Percentiles rank a stretch among this genome's conserved stretches.
phyloP scores from a whole-genome alignment of 768 basidiomycete genomes.

The Mycena capillaripes region DNA sequence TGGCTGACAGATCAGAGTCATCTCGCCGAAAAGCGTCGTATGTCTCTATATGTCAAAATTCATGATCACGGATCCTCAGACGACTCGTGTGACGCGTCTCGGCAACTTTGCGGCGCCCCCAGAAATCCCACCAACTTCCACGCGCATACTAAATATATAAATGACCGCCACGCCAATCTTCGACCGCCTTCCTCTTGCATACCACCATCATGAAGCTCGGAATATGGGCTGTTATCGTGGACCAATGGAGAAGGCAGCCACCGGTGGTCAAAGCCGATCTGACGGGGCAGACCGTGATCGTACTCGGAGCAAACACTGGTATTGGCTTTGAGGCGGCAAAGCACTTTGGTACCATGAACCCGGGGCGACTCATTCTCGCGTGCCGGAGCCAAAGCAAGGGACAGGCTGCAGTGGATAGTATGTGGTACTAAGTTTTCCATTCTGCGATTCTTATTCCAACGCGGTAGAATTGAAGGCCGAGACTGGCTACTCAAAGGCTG shows the following conservation, averaged over 20 bases:
- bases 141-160: too few species aligned
- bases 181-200: not conserved
- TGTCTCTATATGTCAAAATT: too few species aligned
- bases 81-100: too few species aligned
- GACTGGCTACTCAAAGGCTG: conserved; percentile 42
- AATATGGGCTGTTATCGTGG: not conserved
- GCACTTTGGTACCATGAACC: conserved; percentile 6
- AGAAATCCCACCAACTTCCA: too few species aligned
- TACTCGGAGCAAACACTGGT: conserved; percentile 7
- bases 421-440: not conserved
- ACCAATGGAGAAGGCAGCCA: not conserved
- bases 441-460: too few species aligned
- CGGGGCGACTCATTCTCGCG: not conserved
- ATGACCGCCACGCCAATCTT: too few species aligned
- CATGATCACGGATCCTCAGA: too few species aligned
- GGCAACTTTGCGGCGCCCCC: too few species aligned
- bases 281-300: conserved; percentile 3
- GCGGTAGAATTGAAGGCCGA: conserved; percentile 38
- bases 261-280: conserved; percentile 7
- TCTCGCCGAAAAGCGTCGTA: too few species aligned
- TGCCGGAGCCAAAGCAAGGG: conserved; percentile 3
- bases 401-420: not conserved
- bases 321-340: conserved; percentile 7
- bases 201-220: not conserved
- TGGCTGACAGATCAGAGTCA: too few species aligned